phyloP scores from a whole-genome alignment of 768 basidiomycete species.

The Mycena capillaripes region DNA sequence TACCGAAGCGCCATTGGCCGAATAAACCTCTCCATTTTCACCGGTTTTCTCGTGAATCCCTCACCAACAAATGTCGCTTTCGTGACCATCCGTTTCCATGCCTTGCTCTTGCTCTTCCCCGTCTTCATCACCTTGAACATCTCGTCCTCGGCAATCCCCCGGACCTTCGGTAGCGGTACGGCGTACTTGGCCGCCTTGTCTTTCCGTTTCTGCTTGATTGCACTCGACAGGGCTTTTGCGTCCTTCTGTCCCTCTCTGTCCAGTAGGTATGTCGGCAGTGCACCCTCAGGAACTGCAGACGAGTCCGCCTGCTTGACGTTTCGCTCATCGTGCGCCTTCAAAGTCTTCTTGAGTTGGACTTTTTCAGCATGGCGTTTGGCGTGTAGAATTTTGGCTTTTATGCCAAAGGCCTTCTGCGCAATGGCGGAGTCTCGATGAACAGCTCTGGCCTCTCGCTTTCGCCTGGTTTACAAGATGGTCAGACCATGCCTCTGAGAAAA shows the following conservation, averaged over 20 bases:
- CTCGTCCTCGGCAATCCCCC: constrained; percentile 99
- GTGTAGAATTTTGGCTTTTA: constrained; percentile 98
- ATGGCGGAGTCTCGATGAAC: constrained; percentile 82
- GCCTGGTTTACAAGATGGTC: constrained; percentile 58
- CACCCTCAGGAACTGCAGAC: constrained; percentile 87
- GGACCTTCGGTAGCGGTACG: constrained; percentile 95
- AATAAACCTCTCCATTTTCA: constrained; percentile 98
- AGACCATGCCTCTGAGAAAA: neutral
- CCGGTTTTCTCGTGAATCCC: constrained; percentile 97
- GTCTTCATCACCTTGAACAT: constrained; percentile 99
- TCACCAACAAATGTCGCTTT: constrained; percentile 99
- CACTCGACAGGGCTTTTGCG: constrained; percentile 94
- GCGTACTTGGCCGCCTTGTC: constrained; percentile 99
- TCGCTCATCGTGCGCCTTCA: constrained; percentile 99
- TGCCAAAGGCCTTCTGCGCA: constrained; percentile 95
- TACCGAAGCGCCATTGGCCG: constrained; percentile 97
- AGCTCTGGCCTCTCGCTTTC: constrained; percentile 86
- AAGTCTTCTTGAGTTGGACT: constrained; percentile 98
- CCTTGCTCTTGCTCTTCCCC: constrained; percentile 95
- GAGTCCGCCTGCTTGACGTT: constrained; percentile 96
- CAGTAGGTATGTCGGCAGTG: constrained; percentile 94
- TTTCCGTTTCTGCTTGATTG: constrained; percentile 98
- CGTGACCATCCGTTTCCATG: constrained; percentile 99
- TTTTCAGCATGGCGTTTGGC: constrained; percentile 97
- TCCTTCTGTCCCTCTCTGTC: constrained; percentile 99